Evolutionary conservation across 805 yeast genomes (phyloP).

Genomic region (Priceomyces castillae): DNA sequence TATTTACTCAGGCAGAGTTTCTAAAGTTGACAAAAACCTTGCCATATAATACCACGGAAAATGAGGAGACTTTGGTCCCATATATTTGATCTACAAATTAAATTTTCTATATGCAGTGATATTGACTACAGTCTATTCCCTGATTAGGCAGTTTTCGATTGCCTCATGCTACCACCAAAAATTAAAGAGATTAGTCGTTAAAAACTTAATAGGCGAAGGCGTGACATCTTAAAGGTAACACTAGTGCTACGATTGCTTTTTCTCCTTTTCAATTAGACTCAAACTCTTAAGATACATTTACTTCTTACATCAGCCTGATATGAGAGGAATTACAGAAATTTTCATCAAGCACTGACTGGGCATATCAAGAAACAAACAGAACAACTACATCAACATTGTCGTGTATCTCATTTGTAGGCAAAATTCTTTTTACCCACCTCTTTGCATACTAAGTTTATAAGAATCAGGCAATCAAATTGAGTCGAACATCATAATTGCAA

Average conservation of each 20-base stretch:
- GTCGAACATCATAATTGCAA: neutral
- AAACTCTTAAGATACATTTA: too few species aligned
- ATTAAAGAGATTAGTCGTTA: too few species aligned
- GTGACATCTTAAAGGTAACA: too few species aligned
- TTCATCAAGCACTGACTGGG: neutral
- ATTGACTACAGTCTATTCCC: neutral
- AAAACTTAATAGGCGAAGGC: too few species aligned
- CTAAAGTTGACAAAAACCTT: neutral
- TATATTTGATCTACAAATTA: neutral
- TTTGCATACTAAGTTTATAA: neutral
- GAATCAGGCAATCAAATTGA: neutral
- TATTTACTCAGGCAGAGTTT: neutral
- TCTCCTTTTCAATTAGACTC: too few species aligned
- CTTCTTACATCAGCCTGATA: too few species aligned
- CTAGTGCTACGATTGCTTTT: too few species aligned
- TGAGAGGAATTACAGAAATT: too few species aligned
- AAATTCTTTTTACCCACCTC: too few species aligned
- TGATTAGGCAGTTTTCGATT: neutral
- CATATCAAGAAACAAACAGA: neutral
- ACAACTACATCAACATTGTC: too few species aligned
- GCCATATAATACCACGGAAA: neutral
- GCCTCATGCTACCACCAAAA: too few species aligned
- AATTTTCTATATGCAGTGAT: neutral
- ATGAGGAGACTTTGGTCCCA: conserved; percentile 2
- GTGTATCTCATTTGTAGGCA: too few species aligned